These are phyloP conservation scores for Mucor sp. DNA, from an alignment of 371 early-diverging fungal species.

Conservation along the genomic window DNA sequence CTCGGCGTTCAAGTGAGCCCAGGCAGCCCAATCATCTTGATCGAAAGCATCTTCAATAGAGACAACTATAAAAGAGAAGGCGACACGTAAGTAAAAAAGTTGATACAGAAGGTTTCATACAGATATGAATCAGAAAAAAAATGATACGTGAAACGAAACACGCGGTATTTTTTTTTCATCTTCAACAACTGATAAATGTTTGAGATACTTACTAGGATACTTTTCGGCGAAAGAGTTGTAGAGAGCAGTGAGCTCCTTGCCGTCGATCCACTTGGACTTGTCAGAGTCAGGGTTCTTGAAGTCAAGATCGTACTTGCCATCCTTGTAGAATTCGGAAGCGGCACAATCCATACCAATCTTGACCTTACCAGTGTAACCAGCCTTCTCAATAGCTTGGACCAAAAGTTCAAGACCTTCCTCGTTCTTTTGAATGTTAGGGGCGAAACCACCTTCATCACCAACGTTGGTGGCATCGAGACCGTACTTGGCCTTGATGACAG, in stretches of 20 bases:
- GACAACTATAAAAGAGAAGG: slow-evolving; percentile 58
- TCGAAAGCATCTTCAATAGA: slow-evolving; percentile 99
- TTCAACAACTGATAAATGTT: not conserved
- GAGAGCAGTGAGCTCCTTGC: slow-evolving; percentile 83
- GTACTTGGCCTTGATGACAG: slow-evolving; percentile 97
- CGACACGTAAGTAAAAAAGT: not conserved
- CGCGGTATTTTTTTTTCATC: not conserved
- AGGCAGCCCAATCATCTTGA: slow-evolving; percentile 98
- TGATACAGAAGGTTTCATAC: not conserved
- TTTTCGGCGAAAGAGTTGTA: slow-evolving; percentile 86
- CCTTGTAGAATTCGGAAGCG: slow-evolving; percentile 98
- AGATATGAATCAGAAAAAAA: not conserved
- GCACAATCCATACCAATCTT: slow-evolving; percentile 99
- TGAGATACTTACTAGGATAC: slow-evolving; percentile 75
- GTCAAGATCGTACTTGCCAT: slow-evolving; percentile 96
- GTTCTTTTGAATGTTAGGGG: slow-evolving; percentile 98
- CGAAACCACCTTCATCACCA: slow-evolving; percentile 99
- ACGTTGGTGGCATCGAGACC: slow-evolving; percentile 99
- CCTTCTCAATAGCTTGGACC: slow-evolving; percentile 86
- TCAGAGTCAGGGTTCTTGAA: slow-evolving; percentile 94
- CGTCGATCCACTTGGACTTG: slow-evolving; percentile 71
- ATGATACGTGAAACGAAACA: not conserved
- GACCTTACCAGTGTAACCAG: slow-evolving; percentile 95
- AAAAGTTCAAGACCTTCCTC: slow-evolving; percentile 97
- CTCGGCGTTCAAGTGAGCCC: slow-evolving; percentile 77